Evolutionary conservation across 1,139 yeast species (phyloP).

Genomic region (Geotrichum klebahnii): DNA sequence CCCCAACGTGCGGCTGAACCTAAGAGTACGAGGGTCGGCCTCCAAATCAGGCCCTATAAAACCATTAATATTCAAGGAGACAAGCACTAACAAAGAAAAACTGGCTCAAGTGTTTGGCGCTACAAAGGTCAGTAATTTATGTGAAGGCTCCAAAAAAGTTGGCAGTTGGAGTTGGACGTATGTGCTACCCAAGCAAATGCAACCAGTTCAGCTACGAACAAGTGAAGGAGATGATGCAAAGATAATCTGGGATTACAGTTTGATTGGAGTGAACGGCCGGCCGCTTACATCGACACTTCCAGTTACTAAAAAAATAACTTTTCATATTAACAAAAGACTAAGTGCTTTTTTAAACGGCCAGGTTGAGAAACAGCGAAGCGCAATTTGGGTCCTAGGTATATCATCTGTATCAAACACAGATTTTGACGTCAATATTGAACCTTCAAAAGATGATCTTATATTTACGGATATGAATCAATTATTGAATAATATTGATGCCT

Average conservation of each 20-base stretch:
- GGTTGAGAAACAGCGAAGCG: too few species aligned
- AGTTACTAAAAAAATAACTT: slow-evolving; percentile 6
- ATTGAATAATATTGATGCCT: slow-evolving; percentile 22
- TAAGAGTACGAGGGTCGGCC: too few species aligned
- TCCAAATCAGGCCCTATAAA: too few species aligned
- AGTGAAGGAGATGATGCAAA: slow-evolving; percentile 36
- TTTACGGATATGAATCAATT: slow-evolving; percentile 30
- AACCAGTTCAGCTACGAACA: too few species aligned
- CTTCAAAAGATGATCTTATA: slow-evolving; percentile 45
- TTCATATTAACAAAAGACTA: slow-evolving; percentile 1
- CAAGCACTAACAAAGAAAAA: slow-evolving; percentile 22
- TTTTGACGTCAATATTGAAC: slow-evolving; percentile 46
- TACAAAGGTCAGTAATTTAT: slow-evolving; percentile 2
- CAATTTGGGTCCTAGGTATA: slow-evolving; percentile 37
- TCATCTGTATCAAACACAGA: slow-evolving; percentile 24
- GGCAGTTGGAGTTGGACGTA: slow-evolving; percentile 39
- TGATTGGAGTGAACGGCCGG: slow-evolving; percentile 27
- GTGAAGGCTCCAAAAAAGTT: slow-evolving; percentile 11
- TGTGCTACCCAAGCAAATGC: slow-evolving; percentile 31
- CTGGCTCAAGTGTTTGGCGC: slow-evolving; percentile 16
- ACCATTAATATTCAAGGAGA: slow-evolving; percentile 18
- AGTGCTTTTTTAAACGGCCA: slow-evolving; percentile 2
- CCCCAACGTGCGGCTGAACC: slow-evolving; percentile 37
- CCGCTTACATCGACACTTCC: slow-evolving; percentile 8
- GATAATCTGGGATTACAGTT: slow-evolving; percentile 25